Conservation (phyloP, 2,329 filamentous ascomycete species). For the Colletotrichum siamense region DNA sequence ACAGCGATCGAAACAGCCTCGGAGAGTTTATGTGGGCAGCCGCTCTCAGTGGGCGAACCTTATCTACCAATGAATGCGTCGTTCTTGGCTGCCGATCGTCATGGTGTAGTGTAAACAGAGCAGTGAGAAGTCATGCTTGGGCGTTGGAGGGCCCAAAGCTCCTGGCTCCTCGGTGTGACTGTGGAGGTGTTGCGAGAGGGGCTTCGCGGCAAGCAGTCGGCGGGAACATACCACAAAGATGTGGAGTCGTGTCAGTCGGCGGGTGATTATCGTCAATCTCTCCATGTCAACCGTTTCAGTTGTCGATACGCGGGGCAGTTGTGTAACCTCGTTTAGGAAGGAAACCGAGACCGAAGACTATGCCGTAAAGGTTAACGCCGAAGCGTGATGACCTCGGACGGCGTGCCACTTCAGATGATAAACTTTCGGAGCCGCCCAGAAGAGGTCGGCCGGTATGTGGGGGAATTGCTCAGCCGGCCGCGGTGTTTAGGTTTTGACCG, state of each 20-base stretch:
- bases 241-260: not conserved
- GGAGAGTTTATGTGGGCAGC: not conserved
- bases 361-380: not conserved
- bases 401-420: not conserved
- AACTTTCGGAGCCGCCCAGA: not conserved
- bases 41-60: not conserved
- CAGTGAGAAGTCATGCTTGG: not conserved
- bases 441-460: not conserved
- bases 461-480: not conserved
- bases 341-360: not conserved
- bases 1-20: not conserved
- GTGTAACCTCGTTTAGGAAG: not conserved
- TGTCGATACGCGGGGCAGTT: not conserved
- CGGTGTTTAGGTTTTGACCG: not conserved
- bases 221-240: not conserved
- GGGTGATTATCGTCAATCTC: not conserved
- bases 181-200: not conserved
- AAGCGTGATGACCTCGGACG: not conserved
- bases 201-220: not conserved
- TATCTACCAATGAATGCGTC: not conserved
- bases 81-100: not conserved
- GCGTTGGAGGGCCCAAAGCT: not conserved
- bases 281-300: not conserved
- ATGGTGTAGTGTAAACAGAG: not conserved
- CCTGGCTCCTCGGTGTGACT: not conserved